Percentiles rank a stretch among this genome's conserved stretches.
These are phyloP conservation scores for Macrophomina phaseolina DNA, from an alignment of 2,329 filamentous ascomycete species.

Conservation along the genomic window DNA sequence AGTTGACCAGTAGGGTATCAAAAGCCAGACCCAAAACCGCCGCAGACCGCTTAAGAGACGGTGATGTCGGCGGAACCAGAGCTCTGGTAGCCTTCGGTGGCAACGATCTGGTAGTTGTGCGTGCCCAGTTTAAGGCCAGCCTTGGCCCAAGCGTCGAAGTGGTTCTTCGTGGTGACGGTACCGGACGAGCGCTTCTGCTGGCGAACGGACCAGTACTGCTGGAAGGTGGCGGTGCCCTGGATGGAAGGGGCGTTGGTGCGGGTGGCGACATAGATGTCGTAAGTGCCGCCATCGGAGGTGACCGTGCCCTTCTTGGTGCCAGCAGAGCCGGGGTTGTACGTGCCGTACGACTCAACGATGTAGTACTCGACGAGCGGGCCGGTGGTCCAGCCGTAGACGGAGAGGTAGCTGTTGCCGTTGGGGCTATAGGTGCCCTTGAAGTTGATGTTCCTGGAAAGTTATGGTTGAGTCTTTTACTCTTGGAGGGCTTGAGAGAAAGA, in stretches of 20 bases:
- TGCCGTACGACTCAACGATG: conserved; percentile 60
- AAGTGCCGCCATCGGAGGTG: conserved; percentile 58
- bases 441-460: conserved; percentile 51
- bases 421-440: conserved; percentile 57
- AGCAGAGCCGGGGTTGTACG: conserved; percentile 56
- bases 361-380: conserved; percentile 65
- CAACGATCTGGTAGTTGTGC: conserved; percentile 61
- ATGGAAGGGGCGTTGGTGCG: conserved; percentile 60
- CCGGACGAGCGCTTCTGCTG: conserved; percentile 57
- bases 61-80: conserved; percentile 56
- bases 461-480: neutral
- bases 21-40: neutral
- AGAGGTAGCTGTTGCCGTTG: conserved; percentile 59
- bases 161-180: conserved; percentile 56
- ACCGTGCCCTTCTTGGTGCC: conserved; percentile 58
- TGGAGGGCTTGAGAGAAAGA: neutral
- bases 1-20: neutral
- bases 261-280: conserved; percentile 58
- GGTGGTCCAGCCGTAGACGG: conserved; percentile 64
- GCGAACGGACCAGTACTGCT: conserved; percentile 62
- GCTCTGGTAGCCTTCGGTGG: conserved; percentile 61
- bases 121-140: conserved; percentile 56
- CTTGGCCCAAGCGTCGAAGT: conserved; percentile 61
- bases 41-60: conserved; percentile 36
- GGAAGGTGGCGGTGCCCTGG: conserved; percentile 60